A percentile compares a stretch with the other conserved stretches of the same genome.
These are phyloP conservation scores for Sclerotinia nivalis DNA, from an alignment of 2,329 filamentous ascomycete genomes.

Conservation along the genomic window DNA sequence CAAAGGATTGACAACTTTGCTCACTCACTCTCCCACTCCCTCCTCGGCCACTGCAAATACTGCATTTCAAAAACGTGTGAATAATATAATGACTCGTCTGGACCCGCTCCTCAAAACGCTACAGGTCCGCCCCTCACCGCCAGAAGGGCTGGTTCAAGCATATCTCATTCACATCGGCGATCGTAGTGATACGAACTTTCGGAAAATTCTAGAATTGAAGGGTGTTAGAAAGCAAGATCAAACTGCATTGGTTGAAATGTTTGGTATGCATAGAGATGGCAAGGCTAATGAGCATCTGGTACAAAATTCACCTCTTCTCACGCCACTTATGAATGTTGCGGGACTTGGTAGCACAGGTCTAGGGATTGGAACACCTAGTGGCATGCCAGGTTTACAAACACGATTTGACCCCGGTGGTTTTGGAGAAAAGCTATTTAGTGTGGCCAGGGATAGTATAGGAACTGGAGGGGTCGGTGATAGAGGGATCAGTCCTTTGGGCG, in stretches of 20 bases:
- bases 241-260: slow-evolving; percentile 79
- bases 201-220: slow-evolving; percentile 93
- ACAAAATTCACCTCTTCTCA: slow-evolving; percentile 68
- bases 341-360: slow-evolving; percentile 48
- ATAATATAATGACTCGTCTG: slow-evolving; percentile 78
- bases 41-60: slow-evolving; percentile 39
- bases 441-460: slow-evolving; percentile 78
- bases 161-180: slow-evolving; percentile 97
- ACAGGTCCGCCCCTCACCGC: slow-evolving; percentile 86
- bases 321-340: slow-evolving; percentile 59
- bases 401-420: slow-evolving; percentile 81
- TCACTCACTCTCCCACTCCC: slow-evolving; percentile 53
- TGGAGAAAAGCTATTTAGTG: slow-evolving; percentile 85
- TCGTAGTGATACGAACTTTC: slow-evolving; percentile 90
- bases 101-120: slow-evolving; percentile 94
- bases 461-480: slow-evolving; percentile 28
- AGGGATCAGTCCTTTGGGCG: slow-evolving; percentile 39
- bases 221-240: slow-evolving; percentile 86
- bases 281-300: slow-evolving; percentile 68
- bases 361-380: slow-evolving; percentile 47
- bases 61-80: slow-evolving; percentile 83
- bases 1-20: slow-evolving; percentile 71
- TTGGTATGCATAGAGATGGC: slow-evolving; percentile 76
- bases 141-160: slow-evolving; percentile 92
- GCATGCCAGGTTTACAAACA: slow-evolving; percentile 46